phyloP scores from a whole-genome alignment of 2,329 filamentous ascomycete species.

The Pseudofabraea citricarpa region DNA sequence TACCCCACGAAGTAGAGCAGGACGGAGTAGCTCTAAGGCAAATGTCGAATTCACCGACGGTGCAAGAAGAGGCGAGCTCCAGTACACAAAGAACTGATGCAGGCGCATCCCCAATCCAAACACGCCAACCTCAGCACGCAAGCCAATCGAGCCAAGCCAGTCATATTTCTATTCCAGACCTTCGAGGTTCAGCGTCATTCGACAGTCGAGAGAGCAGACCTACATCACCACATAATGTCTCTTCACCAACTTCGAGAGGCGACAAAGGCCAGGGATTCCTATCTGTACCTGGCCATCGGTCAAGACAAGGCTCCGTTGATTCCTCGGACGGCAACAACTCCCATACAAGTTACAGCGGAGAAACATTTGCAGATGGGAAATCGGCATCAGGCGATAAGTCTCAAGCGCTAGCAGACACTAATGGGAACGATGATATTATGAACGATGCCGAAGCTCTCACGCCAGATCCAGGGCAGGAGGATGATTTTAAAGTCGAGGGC shows the following conservation, averaged over 20 bases:
- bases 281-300: slow-evolving; percentile 57
- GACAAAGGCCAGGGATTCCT: slow-evolving; percentile 50
- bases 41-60: slow-evolving; percentile 29
- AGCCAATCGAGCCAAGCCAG: slow-evolving; percentile 23
- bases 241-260: slow-evolving; percentile 51
- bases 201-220: slow-evolving; percentile 58
- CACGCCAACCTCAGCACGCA: slow-evolving; percentile 12
- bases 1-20: slow-evolving; percentile 24
- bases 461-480: slow-evolving; percentile 68
- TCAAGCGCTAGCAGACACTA: slow-evolving; percentile 32
- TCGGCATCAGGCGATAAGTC: slow-evolving; percentile 36
- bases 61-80: slow-evolving; percentile 26
- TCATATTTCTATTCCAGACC: slow-evolving; percentile 35
- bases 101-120: slow-evolving; percentile 8
- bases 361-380: slow-evolving; percentile 41
- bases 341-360: slow-evolving; percentile 33
- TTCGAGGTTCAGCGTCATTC: slow-evolving; percentile 49
- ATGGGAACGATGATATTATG: slow-evolving; percentile 41
- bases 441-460: slow-evolving; percentile 38
- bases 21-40: slow-evolving; percentile 29
- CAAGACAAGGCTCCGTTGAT: slow-evolving; percentile 60
- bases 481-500: slow-evolving; percentile 60
- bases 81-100: slow-evolving; percentile 29
- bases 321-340: slow-evolving; percentile 51
- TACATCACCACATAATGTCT: slow-evolving; percentile 64